phyloP scores from a whole-genome alignment of 2,329 filamentous ascomycete species.

The Epichloe hybrida region DNA sequence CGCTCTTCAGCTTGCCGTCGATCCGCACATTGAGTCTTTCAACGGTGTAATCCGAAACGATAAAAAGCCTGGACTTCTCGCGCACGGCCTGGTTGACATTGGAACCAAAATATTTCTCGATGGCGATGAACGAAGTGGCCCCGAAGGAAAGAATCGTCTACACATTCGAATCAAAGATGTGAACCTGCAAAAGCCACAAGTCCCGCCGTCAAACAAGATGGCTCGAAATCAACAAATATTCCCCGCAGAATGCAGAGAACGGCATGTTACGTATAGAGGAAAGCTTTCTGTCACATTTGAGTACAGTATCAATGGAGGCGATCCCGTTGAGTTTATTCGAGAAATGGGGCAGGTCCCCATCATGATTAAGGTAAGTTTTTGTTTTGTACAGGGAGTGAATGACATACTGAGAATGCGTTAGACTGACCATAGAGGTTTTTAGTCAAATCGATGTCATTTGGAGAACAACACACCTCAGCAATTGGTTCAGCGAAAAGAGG shows the following conservation, averaged over 20 bases:
- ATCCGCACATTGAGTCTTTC: conserved; percentile 91
- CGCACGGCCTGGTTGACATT: conserved; percentile 73
- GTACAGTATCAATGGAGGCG: conserved; percentile 75
- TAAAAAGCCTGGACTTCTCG: conserved; percentile 46
- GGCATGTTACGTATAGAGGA: conserved; percentile 82
- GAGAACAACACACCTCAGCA: conserved; percentile 71
- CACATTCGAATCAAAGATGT: conserved; percentile 69
- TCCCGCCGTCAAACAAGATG: conserved; percentile 74
- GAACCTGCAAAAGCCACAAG: conserved; percentile 65
- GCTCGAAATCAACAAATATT: conserved; percentile 74
- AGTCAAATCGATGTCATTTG: conserved; percentile 85
- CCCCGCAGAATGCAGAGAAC: conserved; percentile 86
- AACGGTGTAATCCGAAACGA: conserved; percentile 71
- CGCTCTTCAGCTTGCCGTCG: conserved; percentile 68
- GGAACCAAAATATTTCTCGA: conserved; percentile 81
- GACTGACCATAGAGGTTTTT: conserved; percentile 4
- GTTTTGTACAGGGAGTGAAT: background rate
- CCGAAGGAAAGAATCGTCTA: conserved; percentile 56
- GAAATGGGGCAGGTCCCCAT: conserved; percentile 84
- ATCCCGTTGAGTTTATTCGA: conserved; percentile 67
- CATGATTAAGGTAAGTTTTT: conserved; percentile 64
- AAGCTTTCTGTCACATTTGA: conserved; percentile 73
- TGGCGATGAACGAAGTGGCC: conserved; percentile 51
- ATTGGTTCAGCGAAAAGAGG: conserved; percentile 79
- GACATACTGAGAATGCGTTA: background rate